Conservation (phyloP, 208 protist species). For the Eutreptiella sp. region DNA sequence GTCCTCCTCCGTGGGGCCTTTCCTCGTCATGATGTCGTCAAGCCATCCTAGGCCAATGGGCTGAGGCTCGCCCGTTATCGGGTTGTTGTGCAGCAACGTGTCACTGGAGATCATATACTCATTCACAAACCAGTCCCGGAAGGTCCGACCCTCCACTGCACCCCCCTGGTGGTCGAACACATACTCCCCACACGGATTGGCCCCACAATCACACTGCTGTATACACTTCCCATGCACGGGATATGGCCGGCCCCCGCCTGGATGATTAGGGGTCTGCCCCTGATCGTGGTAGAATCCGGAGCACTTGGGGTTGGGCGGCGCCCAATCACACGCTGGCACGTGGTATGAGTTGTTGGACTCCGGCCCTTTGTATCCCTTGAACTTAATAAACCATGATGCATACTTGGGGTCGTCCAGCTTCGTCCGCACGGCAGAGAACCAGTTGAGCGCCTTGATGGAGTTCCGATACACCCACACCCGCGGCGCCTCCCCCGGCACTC, state of each 20-base stretch:
- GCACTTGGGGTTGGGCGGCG: not conserved
- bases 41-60: no score
- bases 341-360: not conserved
- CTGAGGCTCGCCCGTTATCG: no score
- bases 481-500: no score
- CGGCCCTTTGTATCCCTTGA: no score
- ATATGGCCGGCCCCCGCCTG: no score
- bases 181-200: conserved; percentile 10
- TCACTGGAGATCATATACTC: not conserved
- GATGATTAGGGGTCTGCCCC: conserved; percentile 9
- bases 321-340: not conserved
- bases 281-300: conserved; percentile 7
- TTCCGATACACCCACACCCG: not conserved
- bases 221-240: not conserved
- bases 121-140: conserved; percentile 3
- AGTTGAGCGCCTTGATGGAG: conserved; percentile 4
- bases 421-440: conserved; percentile 4
- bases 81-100: no score
- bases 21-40: no score
- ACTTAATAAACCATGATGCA: not conserved
- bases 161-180: not conserved
- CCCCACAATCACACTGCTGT: conserved; percentile 1
- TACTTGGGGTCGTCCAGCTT: conserved; percentile 14
- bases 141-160: no score
- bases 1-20: no score